Conservation (phyloP, 2,329 filamentous ascomycete species). For the Sclerotinia nivalis region DNA sequence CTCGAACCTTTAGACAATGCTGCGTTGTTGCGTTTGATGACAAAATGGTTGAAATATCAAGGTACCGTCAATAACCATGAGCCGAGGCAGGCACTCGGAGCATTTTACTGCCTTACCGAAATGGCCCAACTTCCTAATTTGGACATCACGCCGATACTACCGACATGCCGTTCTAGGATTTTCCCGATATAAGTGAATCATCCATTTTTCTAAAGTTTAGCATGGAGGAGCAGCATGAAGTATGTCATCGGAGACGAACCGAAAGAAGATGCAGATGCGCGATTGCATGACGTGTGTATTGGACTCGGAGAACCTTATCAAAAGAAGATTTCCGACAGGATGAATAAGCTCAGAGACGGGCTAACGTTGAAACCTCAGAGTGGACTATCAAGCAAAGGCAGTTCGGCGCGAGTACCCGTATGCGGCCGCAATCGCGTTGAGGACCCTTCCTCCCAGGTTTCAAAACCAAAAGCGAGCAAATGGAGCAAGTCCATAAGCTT, state of each 20-base stretch:
- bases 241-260: conserved; percentile 18
- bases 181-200: conserved; percentile 1
- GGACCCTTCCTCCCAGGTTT: not conserved
- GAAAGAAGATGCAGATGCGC: conserved; percentile 21
- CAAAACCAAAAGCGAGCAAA: not conserved
- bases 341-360: not conserved
- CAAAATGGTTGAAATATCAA: conserved; percentile 8
- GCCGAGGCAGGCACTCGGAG: conserved; percentile 11
- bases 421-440: conserved; percentile 15
- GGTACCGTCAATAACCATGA: not conserved
- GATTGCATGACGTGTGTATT: not conserved
- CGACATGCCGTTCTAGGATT: conserved; percentile 4
- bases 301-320: not conserved
- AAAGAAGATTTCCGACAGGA: not conserved
- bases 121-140: conserved; percentile 14
- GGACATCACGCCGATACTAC: conserved; percentile 1
- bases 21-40: not conserved
- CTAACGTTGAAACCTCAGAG: not conserved
- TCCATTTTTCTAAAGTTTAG: not conserved
- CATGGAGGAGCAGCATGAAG: not conserved
- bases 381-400: not conserved
- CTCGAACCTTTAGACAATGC: conserved; percentile 3
- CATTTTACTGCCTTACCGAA: conserved; percentile 1
- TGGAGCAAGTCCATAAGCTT: not conserved
- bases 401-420: conserved; percentile 7